Evolutionary conservation across 257 asterid species (phyloP).

Genomic region (Petunia axillaris): DNA sequence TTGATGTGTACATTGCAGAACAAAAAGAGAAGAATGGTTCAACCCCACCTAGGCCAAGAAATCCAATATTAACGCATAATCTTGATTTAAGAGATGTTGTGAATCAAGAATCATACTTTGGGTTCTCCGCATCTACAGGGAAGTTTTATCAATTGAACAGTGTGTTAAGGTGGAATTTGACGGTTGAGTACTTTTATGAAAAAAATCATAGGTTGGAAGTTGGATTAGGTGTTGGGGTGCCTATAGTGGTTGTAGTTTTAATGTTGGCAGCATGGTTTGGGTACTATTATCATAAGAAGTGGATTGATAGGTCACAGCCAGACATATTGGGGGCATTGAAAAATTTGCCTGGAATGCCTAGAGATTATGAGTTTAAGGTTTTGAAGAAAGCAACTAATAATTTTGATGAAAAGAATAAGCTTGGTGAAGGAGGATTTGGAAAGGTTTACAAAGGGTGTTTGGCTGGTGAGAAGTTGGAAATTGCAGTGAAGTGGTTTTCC

Average conservation of each 20-base stretch:
- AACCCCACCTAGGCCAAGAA: conserved; percentile 43
- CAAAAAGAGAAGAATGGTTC: conserved; percentile 28
- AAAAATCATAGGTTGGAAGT: conserved; percentile 31
- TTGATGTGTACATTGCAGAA: conserved; percentile 41
- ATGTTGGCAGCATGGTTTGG: conserved; percentile 38
- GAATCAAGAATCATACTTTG: conserved; percentile 63
- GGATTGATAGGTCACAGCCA: conserved; percentile 36
- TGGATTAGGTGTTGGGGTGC: conserved; percentile 52
- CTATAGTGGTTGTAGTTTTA: conserved; percentile 41
- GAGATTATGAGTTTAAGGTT: conserved; percentile 65
- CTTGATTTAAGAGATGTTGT: conserved; percentile 33
- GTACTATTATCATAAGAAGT: conserved; percentile 38
- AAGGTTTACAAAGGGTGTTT: conserved; percentile 70
- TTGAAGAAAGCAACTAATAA: conserved; percentile 71
- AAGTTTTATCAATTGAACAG: conserved; percentile 54
- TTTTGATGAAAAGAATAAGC: conserved; percentile 68
- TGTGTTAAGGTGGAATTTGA: conserved; percentile 75
- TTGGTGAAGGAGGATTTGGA: conserved; percentile 91
- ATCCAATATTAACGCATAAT: conserved; percentile 36
- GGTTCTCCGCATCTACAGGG: conserved; percentile 86
- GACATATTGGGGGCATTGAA: conserved; percentile 58
- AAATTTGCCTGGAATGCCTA: conserved; percentile 75
- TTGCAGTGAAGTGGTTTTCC: conserved; percentile 82
- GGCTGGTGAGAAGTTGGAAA: conserved; percentile 58
- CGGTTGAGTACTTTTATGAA: conserved; percentile 51